Base-by-base conservation (phyloP, 1,139 yeast species). In the Taphrina pruni region DNA sequence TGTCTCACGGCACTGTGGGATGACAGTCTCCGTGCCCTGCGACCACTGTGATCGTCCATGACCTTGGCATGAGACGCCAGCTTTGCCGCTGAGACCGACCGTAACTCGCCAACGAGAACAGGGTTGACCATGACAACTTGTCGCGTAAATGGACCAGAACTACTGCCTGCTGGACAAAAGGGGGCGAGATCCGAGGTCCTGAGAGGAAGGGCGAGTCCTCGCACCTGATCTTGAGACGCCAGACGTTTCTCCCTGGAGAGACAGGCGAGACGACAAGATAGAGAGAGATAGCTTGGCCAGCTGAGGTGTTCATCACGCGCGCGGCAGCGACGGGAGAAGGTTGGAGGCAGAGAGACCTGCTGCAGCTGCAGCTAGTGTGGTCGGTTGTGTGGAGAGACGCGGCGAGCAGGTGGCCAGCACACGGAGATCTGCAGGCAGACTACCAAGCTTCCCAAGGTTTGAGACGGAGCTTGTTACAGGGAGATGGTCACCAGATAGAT, bases 401-500 rank as follows among this genome's bases (percentile, higher is more conserved):
- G 32, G 32, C 32, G 32, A 26, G 32, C 32, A 26, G 32, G 32
- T 26, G 32, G 32, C 32, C 32, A 26, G 32, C 32, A 26, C 32
- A 26, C 32, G 32, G 32, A 26, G 32, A 26, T 26, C 32, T 26
- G 32, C 32, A 26, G 32, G 32, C 32, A 26, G 32, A 2, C 32
- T 26, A 2, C 32, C 32, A 26, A 26, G 32, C 32, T 26, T 26
- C 4, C 32, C 32, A 26, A 2, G 32, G 32, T 26, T 26, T 45
- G 48, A n/a, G n/a, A n/a, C 48, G n/a, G 48, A 45, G n/a, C 20
- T n/a, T 45, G 48, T 12, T 45, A 45, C 48, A 45, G 48, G 32
- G 32, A 26, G 32, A 26, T 26, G 32, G 32, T 26, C 32, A 26
- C 48, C 48, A 45, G 48, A 45, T 45, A 12, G 48, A 45, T 45